Base-by-base conservation (phyloP, 441 rosid species). In the Arabidopsis hybrid region DNA sequence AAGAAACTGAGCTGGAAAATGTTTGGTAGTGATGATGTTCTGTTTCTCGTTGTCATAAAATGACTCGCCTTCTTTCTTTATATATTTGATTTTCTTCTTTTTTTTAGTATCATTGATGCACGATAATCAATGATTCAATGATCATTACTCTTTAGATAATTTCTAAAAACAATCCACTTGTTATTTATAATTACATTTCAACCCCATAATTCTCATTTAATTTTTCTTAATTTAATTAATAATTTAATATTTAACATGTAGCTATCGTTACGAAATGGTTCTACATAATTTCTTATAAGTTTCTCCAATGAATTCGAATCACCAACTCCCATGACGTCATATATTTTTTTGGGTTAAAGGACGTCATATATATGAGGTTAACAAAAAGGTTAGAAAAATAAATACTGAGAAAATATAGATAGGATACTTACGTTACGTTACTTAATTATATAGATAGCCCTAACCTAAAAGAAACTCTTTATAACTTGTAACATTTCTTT, bases 401-500 rank as follows among this genome's bases (percentile, higher is more conserved):
- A 36, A 64, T 47, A 38, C 14, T 47, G 65, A 66, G 31, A n/a
- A 46, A 66, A 60, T 17, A 17, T 60, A 53, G 50, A 69, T 69
- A 47, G 45, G 52, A 57, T 64, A 64, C 29, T 49, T 69, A 70
- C 76, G 76, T 70, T 76, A 76, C 80, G 80, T 70, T 69, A 60
- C 50, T 46, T 46, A 2, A 46, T 14, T 8, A 36, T 52, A 49
- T 45, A 47, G 63, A 29, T 68, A 21, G 35, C 38, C 75, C 60
- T 14, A 45, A 34, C 50, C 65, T 60, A 60, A 60, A 62, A 29
- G 26, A 49, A 34, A 45, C 71, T 69, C 65, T 69, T 62, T 57
- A 36, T 55, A 16, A 76, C 76, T 86, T 86, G 3, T 83, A 88
- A 53, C 72, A 67, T 55, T 78, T 67, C 65, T 71, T 65, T 58